Base-by-base conservation (phyloP, 768 basidiomycete genomes). In the Harrya chromipes region DNA sequence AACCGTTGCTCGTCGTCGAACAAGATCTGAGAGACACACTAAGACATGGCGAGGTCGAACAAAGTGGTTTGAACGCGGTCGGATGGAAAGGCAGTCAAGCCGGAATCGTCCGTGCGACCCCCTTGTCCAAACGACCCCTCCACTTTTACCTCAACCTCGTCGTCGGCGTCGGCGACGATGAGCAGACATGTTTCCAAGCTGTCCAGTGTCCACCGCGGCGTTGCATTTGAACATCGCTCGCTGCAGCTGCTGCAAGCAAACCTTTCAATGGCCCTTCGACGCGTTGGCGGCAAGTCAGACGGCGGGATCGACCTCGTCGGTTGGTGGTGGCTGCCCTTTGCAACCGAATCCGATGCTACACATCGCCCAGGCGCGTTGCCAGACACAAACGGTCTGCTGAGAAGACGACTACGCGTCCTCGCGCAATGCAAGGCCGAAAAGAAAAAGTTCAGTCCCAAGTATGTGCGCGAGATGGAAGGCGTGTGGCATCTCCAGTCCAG, bases 371-470 rank as follows among this genome's bases (percentile, higher is more conserved):
- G 54, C 4, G 49, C 61, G 29, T 34, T 63, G 13, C 40, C 36
- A 16, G 61, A 59, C 44, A 19, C 51, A 1, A 23, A 54, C 14
- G 64, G 59, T 1, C 47, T 60, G 1, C 31, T 40, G 4, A 72
- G 81, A 20, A 70, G 77, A 31, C 76, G 90, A 2, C 58, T 94
- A 4, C 84, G 92, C 45, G 77, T 97, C 10, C 66, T 95, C 19
- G 91, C 78, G 0, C 93, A 95, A 61, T 97, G 94, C 73, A 97
- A 97, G 74, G 91, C 91, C 0, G 90, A 94, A 61, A 85, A 83
- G 72, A 85, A 83, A 68, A 87, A 86, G 63, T 66, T 84, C 33
- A 79, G 88, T 4, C 91, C 93, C 3, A 82, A 83, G 21, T 85
- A 85, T 57, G 79, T 97, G 0, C 82, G 94, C 27, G 94, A 97